Base-by-base conservation (phyloP, 2,329 filamentous ascomycete genomes). In the Paecilomyces fulvus region DNA sequence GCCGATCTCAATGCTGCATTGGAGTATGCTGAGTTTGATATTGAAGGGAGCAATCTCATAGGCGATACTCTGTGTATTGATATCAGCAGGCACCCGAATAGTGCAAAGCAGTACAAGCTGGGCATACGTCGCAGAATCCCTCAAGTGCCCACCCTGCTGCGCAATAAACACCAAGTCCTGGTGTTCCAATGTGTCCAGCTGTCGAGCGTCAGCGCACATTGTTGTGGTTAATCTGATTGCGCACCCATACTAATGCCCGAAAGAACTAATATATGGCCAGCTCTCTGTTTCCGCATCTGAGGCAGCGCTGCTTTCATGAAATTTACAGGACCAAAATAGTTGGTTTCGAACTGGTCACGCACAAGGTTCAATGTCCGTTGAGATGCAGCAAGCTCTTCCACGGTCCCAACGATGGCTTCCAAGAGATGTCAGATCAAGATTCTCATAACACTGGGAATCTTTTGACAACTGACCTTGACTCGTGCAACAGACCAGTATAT, bases 1-100 rank as follows among this genome's bases (percentile, higher is more conserved):
- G 61, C 88, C 85, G 59, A 96, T 89, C 76, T 97, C 92, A 75
- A 96, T 90, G 73, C 91, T 95, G 25, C 92, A 91, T 77, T 99
- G 92, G 49, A 99, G 87, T 63, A 97, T 92, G 46, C 91, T 96
- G 72, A 97, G 84, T 73, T 92, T 95, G 76, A 97, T 85, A 74
- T 96, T 96, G 78, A 97, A 97, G 0, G 94, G 94, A 0, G 92
- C 89, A 61, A 99, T 88, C 74, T 99, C 94, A 73, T 96, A 99
- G 1, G 92, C 92, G 23, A 99, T 80, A 58, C 90, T 84, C 78
- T 81, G 59, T 57, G 49, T 23, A 14, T 20, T 21, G 2, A 30
- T 31, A 33, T 23, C 9, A 17, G 3, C 23, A 25, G 17, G 12
- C 10, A 12, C 21, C n/a, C 20, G 25, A 20, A 51, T 8, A n/a